Conservation (phyloP, 1,284 basidiomycete genomes). For the Macrocystidia cucumis region DNA sequence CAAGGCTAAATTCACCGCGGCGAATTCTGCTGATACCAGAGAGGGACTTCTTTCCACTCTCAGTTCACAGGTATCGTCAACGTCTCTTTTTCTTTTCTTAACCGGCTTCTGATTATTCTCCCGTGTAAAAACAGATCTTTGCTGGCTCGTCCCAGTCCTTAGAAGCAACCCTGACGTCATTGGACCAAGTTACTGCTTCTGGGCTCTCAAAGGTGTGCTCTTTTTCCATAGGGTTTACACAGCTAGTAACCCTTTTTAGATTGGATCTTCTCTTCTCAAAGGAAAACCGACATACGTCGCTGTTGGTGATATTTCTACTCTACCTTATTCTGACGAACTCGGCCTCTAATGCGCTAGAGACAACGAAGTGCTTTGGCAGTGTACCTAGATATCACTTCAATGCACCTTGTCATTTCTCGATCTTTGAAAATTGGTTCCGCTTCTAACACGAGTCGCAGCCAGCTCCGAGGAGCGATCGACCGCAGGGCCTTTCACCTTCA, state of each 20-base stretch:
- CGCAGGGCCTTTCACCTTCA: too few species aligned
- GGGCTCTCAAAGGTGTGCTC: constrained; percentile 55
- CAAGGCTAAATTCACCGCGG: constrained; percentile 82
- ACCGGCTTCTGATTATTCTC: constrained; percentile 4
- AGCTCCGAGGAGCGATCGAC: too few species aligned
- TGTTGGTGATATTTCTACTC: constrained; percentile 66
- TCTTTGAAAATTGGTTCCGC: too few species aligned
- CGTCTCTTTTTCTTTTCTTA: constrained; percentile 9
- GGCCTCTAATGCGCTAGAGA: constrained; percentile 68
- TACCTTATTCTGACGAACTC: constrained; percentile 83
- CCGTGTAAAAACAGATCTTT: constrained; percentile 48
- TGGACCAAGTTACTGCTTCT: constrained; percentile 55
- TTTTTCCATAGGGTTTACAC: constrained; percentile 1
- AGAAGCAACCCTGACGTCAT: constrained; percentile 43
- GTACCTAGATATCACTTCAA: too few species aligned
- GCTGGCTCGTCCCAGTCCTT: constrained; percentile 44
- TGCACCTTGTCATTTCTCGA: too few species aligned
- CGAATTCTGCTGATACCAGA: constrained; percentile 59
- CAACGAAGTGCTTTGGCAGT: too few species aligned
- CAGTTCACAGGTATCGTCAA: constrained; percentile 49
- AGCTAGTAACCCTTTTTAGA: constrained; percentile 25
- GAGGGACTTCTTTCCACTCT: constrained; percentile 61
- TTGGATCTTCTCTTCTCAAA: constrained; percentile 47
- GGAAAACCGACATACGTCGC: constrained; percentile 82
- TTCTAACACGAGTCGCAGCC: too few species aligned